Percentiles rank a stretch among this genome's conserved stretches.
Conservation (phyloP, 306 rosid species). For the Vigna unguiculata region DNA sequence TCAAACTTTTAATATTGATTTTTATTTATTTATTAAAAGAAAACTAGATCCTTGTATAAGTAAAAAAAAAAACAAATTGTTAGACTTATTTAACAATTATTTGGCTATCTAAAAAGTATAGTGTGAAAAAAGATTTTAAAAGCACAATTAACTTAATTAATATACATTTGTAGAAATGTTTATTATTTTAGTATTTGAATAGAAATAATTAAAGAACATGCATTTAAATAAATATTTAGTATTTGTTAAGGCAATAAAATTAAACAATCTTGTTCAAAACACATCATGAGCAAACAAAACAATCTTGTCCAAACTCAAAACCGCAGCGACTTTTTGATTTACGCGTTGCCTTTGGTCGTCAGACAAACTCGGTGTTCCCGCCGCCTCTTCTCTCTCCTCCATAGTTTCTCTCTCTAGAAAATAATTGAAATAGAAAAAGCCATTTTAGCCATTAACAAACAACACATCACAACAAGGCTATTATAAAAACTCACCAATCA, state of each 20-base stretch:
- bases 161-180: too few relatives aligned
- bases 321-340: constrained; percentile 34
- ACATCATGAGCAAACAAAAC: neutral
- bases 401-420: constrained; percentile 7
- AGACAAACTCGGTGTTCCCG: constrained; percentile 52
- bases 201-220: too few relatives aligned
- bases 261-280: neutral
- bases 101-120: too few relatives aligned
- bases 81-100: too few relatives aligned
- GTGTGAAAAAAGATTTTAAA: too few relatives aligned
- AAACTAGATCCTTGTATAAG: too few relatives aligned
- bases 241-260: neutral
- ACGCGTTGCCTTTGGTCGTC: constrained; percentile 48
- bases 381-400: constrained; percentile 54
- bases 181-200: too few relatives aligned
- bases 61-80: too few relatives aligned
- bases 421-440: neutral
- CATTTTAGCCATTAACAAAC: neutral
- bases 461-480: constrained; percentile 9
- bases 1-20: too few relatives aligned
- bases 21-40: too few relatives aligned
- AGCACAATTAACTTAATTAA: too few relatives aligned
- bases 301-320: constrained; percentile 2
- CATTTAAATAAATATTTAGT: too few relatives aligned
- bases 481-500: constrained; percentile 36